A percentile compares a stretch with the other conserved stretches of the same genome.
Conservation (phyloP, 257 asterid genomes). For the Nyctanthes arbortristis region DNA sequence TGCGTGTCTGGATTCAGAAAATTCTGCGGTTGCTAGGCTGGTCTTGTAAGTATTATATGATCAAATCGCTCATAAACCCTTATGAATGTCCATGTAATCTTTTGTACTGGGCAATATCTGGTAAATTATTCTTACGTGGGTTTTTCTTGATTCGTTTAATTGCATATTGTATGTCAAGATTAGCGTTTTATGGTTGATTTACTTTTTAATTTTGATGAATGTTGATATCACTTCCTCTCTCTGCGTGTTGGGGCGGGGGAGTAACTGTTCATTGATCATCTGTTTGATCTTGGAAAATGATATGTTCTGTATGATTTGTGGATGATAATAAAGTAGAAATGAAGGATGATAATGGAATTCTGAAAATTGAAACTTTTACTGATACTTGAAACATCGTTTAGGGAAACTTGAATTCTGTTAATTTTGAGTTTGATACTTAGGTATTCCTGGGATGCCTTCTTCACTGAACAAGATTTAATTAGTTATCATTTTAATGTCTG, state of each 20-base stretch:
- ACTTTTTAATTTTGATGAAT: background rate
- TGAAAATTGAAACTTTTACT: too few species aligned
- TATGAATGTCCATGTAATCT: background rate
- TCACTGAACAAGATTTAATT: background rate
- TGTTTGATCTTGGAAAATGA: too few species aligned
- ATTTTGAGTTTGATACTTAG: constrained; percentile 15
- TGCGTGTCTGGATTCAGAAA: background rate
- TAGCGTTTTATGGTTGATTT: background rate
- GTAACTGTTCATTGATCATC: too few species aligned
- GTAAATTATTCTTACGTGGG: background rate
- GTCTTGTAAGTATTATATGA: background rate
- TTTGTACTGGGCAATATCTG: background rate
- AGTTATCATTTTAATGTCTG: background rate
- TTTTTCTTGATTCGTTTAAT: background rate
- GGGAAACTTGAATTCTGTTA: background rate
- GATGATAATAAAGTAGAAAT: too few species aligned
- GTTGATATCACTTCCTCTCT: background rate
- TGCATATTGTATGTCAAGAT: background rate
- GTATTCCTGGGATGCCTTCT: background rate
- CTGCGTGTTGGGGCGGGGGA: too few species aligned
- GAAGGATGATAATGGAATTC: background rate
- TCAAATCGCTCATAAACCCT: background rate
- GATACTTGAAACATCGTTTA: too few species aligned
- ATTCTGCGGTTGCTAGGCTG: background rate
- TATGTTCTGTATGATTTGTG: too few species aligned